phyloP scores from a whole-genome alignment of 768 basidiomycete species.

The Floccularia luteovirens region DNA sequence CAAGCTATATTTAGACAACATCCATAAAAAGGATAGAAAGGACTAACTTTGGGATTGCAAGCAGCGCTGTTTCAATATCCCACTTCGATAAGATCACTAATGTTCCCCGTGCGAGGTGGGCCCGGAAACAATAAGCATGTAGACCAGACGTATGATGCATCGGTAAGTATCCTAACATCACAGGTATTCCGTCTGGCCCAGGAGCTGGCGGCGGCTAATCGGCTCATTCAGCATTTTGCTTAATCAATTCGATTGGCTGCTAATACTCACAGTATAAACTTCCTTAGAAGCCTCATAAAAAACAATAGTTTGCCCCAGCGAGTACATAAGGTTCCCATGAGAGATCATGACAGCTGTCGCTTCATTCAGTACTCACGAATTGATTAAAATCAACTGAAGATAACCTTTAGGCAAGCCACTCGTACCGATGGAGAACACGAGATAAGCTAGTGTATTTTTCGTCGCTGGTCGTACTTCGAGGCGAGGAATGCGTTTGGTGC shows the following conservation, averaged over 20 bases:
- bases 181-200: constrained; percentile 36
- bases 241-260: neutral
- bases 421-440: constrained; percentile 72
- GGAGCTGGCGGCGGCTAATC: constrained; percentile 32
- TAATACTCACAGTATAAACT: constrained; percentile 28
- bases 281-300: constrained; percentile 17
- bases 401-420: constrained; percentile 70
- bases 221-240: too few species aligned
- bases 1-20: neutral
- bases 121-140: constrained; percentile 39
- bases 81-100: constrained; percentile 52
- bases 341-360: constrained; percentile 71
- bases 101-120: constrained; percentile 36
- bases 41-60: constrained; percentile 50
- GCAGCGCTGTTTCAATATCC: constrained; percentile 43
- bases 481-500: constrained; percentile 25
- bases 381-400: constrained; percentile 1
- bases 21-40: too few species aligned
- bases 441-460: constrained; percentile 54
- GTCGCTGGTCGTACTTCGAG: constrained; percentile 35
- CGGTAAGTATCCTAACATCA: constrained; percentile 53
- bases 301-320: constrained; percentile 29
- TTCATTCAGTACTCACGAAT: neutral
- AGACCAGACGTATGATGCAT: constrained; percentile 64
- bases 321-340: constrained; percentile 51